phyloP scores from a whole-genome alignment of 1,284 basidiomycete genomes.

The Pseudozyma hubeiensis region DNA sequence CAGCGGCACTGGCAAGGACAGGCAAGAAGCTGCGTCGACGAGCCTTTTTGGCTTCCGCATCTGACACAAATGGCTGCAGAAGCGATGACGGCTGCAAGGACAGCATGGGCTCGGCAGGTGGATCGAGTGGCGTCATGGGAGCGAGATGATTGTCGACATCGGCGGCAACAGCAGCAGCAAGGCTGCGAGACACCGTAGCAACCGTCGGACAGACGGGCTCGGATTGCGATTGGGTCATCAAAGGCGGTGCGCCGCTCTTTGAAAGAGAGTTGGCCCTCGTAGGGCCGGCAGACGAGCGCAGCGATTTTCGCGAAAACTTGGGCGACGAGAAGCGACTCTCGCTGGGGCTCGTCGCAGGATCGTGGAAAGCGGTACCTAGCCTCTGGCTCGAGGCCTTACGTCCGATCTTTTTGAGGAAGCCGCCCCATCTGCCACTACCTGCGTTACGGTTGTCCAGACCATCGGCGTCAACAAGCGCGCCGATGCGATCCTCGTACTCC shows the following conservation, averaged over 20 bases:
- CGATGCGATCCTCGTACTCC: conserved; percentile 17
- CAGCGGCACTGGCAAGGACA: conserved; percentile 17
- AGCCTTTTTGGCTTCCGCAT: conserved; percentile 32
- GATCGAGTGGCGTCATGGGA: conserved; percentile 28
- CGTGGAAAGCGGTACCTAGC: conserved; percentile 19
- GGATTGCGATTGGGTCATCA: conserved; percentile 28
- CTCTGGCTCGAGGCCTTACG: conserved; percentile 44
- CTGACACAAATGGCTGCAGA: conserved; percentile 17
- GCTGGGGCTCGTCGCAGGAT: conserved; percentile 16
- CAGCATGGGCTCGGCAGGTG: conserved; percentile 9
- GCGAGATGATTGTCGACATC: conserved; percentile 1
- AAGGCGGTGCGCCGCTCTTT: conserved; percentile 9
- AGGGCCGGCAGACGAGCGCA: conserved; percentile 21
- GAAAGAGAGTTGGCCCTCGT: conserved; percentile 18
- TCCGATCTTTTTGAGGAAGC: conserved; percentile 52
- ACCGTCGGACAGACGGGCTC: conserved; percentile 17
- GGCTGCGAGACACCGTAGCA: conserved; percentile 15
- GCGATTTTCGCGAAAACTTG: conserved; percentile 21
- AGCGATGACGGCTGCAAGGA: conserved; percentile 1
- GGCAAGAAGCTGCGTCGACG: conserved; percentile 45
- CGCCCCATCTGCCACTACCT: conserved; percentile 43
- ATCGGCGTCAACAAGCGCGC: conserved; percentile 4
- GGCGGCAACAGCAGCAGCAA: conserved; percentile 12
- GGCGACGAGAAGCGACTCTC: conserved; percentile 36
- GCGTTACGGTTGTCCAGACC: conserved; percentile 14